Evolutionary conservation across 768 basidiomycete species (phyloP), one percentile per base, ranked within the genome.

Genomic region (Strobilomyces dryophilus): DNA sequence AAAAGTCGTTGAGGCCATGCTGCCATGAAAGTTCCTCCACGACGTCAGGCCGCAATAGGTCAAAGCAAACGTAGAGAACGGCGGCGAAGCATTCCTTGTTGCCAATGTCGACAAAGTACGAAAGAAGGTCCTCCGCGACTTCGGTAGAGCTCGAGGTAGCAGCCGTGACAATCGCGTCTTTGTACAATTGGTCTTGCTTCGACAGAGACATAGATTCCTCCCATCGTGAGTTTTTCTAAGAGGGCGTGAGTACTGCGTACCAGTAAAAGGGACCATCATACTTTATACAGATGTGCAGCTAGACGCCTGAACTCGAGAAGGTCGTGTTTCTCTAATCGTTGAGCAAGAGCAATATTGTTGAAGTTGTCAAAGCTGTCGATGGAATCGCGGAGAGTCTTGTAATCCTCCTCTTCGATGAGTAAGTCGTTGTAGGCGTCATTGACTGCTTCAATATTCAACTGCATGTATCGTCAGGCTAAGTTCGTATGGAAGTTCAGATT

Each of bases 311-410:
- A 98, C 70, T 98, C 97, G 18, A 99, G 78, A 18, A 98, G 79
- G 50, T 89, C 89, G 64, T 98, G 95, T 59, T 81, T 83, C 72
- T 97, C 92, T 51, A 99, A 72, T 46, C 89, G 82, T 62, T 81
- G 81, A 1, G 95, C 95, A 31, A 99, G 83, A 29, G 75, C 79
- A 54, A 92, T 84, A 61, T 90, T 92, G 72, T 98, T 91, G 76
- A 97, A 99, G 73, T 97, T 98, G 73, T 98, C 94, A 66, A 97
- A 95, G 69, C 94, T 94, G 73, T 98, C 95, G 48, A 98, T 95
- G 10, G 92, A 95, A 70, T 97, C 97, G 9, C 95, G 89, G 8
- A 99, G 81, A 0, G 95, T 98, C 71, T 95, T 93, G 77, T 95
- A 92, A 67, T 99, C 95, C 72, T 99, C 97, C 70, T 99, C 97